Base-by-base conservation (phyloP, 2,329 filamentous ascomycete genomes). In the Calonectria crousiana region DNA sequence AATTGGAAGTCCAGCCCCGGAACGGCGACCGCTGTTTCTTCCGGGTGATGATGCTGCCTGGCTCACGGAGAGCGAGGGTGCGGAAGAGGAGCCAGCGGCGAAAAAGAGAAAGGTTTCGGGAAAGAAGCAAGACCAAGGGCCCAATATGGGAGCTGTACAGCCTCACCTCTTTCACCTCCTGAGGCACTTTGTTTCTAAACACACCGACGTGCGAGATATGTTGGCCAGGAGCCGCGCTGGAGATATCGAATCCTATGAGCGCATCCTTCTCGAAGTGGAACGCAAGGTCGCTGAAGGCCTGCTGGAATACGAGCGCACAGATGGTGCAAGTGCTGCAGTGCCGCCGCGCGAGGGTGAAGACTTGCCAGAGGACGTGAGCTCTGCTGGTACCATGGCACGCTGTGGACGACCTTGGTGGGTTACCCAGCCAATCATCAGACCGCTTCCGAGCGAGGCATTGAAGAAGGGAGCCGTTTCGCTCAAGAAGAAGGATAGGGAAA, bases 91-190 rank as follows among this genome's bases (percentile, higher is more conserved):
- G 60, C 90, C 89, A 36, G 87, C 88, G 20, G 84, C 86, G 73
- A 92, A 91, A 84, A 90, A 89, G 80, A 89, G 88, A 79, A 86
- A 82, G 76, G 82, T 85, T 6, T 75, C 78, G 9, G 81, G 80
- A 36, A 81, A 83, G 47, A 83, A 84, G 77, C 84, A 84, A 74
- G 86, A 85, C 62, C 85, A 86, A 69, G 84, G 84, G 56, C 91
- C 86, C 4, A 98, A 97, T 83, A 88, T 98, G 62, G 89, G 90
- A 14, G 92, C 92, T 41, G 95, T 98, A 89, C 96, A 98, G 84
- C 92, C 95, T 0, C 97, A 99, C 84, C 90, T 98, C 53, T 99
- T 99, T 88, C 94, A 98, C 83, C 90, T 99, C 32, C 90, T 98
- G 28, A 91, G 96, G 20, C 93, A 96, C 38, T 90, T 98, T 30